Conservation (phyloP, 2,329 filamentous ascomycete species). For the Fusarium keratoplasticum region DNA sequence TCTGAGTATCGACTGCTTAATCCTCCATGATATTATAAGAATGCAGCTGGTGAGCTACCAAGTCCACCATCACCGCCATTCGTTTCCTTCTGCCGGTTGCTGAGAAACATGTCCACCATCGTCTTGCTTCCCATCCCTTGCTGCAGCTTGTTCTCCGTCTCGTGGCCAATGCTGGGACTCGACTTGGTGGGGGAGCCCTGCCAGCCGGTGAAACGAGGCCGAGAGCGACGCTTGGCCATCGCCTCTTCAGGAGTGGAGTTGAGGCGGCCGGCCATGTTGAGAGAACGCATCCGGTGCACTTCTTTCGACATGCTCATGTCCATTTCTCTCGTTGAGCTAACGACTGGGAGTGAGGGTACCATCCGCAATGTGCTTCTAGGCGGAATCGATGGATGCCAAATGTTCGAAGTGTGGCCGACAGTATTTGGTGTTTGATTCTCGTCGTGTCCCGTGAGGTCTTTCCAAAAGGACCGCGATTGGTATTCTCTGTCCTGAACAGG, state of each 20-base stretch:
- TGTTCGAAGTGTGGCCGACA: background rate
- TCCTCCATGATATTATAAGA: background rate
- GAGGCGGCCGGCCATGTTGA: conserved; percentile 39
- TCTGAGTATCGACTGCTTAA: background rate
- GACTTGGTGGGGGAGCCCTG: conserved; percentile 43
- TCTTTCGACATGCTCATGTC: background rate
- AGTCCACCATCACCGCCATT: conserved; percentile 46
- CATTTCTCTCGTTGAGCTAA: conserved; percentile 4
- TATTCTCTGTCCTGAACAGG: background rate
- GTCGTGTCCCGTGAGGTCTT: conserved; percentile 1
- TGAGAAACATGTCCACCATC: conserved; percentile 68
- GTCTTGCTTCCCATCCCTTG: conserved; percentile 59
- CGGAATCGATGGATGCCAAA: conserved; percentile 24
- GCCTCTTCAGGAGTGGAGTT: conserved; percentile 32
- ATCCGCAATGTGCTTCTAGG: conserved; percentile 35
- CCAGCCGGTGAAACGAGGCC: conserved; percentile 30
- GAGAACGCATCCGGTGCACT: conserved; percentile 40
- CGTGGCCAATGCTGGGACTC: conserved; percentile 39
- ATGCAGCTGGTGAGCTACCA: conserved; percentile 42
- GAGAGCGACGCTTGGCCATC: conserved; percentile 35
- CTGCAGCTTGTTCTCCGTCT: conserved; percentile 10
- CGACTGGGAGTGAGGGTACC: conserved; percentile 42
- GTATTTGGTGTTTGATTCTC: conserved; percentile 35
- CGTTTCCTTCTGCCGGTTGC: conserved; percentile 58
- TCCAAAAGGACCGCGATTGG: background rate